A percentile compares a stretch with the other conserved stretches of the same genome.
Conservation (phyloP, 1,284 basidiomycete species). For the Trichosporon ovoides region DNA sequence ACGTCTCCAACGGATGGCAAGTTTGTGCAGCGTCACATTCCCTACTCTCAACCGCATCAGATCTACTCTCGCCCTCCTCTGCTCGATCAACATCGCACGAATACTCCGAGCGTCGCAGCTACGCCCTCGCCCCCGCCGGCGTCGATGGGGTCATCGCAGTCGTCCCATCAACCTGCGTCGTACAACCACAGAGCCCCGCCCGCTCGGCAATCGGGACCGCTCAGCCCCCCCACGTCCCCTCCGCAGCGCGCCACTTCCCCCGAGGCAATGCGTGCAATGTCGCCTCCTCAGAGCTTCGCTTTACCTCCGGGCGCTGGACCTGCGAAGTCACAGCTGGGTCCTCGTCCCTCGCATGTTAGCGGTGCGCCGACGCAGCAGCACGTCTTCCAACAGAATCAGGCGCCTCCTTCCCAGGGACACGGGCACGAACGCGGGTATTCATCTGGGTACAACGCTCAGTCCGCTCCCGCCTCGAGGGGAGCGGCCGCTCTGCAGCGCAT, state of each 20-base stretch:
- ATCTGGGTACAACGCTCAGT: background rate
- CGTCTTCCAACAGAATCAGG: background rate
- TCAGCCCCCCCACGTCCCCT: background rate
- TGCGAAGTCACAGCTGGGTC: background rate
- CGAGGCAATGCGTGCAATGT: background rate
- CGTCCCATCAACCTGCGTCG: background rate
- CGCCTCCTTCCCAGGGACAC: background rate
- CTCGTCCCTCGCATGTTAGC: background rate
- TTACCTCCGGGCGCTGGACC: background rate
- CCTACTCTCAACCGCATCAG: constrained; percentile 10
- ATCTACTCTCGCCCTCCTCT: constrained; percentile 19
- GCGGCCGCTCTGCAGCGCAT: constrained; percentile 6
- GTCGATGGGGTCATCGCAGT: too few relatives aligned
- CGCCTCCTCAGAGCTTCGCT: background rate
- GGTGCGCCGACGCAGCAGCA: constrained; percentile 1
- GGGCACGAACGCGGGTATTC: background rate
- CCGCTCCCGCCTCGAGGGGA: too few relatives aligned
- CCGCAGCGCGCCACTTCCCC: background rate
- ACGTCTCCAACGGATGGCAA: background rate
- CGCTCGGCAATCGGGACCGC: background rate
- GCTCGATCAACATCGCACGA: constrained; percentile 6
- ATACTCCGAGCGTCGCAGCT: background rate
- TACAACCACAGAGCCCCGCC: background rate
- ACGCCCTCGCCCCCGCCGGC: background rate
- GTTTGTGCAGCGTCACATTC: background rate